These are phyloP conservation scores for Colletotrichum sp. DNA, from an alignment of 2,329 filamentous ascomycete genomes.

Conservation along the genomic window DNA sequence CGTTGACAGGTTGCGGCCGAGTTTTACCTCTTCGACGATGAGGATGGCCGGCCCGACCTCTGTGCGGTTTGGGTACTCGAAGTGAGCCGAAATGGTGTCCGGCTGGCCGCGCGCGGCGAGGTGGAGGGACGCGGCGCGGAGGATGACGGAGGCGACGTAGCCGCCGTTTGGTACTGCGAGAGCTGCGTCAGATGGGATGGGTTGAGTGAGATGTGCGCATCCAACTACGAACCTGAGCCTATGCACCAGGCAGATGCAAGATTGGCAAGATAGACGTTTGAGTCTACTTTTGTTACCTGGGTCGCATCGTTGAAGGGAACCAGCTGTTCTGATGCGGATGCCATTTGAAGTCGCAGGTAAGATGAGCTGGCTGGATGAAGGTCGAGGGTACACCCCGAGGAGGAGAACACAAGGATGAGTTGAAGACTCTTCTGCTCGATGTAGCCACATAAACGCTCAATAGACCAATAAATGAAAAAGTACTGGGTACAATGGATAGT, in stretches of 20 bases:
- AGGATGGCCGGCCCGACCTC: conserved; percentile 40
- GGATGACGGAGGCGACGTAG: conserved; percentile 47
- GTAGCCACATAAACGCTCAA: background rate
- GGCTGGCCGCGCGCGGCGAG: conserved; percentile 37
- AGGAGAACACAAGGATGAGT: background rate
- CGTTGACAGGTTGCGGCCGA: conserved; percentile 44
- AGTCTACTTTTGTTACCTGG: conserved; percentile 23
- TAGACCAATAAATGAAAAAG: rapidly evolving
- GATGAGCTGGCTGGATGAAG: background rate
- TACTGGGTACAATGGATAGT: background rate
- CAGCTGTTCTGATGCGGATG: background rate
- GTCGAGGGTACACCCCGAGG: background rate
- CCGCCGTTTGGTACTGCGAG: conserved; percentile 49
- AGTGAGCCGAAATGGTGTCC: conserved; percentile 43
- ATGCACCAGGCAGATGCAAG: conserved; percentile 28
- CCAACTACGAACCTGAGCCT: conserved; percentile 23
- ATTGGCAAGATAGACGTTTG: conserved; percentile 26
- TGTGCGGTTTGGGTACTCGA: conserved; percentile 46
- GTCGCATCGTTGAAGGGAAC: conserved; percentile 27
- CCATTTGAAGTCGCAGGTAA: background rate
- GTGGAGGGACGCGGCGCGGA: conserved; percentile 39
- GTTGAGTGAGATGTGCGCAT: background rate
- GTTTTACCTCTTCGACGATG: conserved; percentile 45
- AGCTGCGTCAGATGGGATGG: background rate
- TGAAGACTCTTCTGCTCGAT: background rate